Evolutionary conservation across 345 rosid genomes (phyloP).

Genomic region (Salix brachista): DNA sequence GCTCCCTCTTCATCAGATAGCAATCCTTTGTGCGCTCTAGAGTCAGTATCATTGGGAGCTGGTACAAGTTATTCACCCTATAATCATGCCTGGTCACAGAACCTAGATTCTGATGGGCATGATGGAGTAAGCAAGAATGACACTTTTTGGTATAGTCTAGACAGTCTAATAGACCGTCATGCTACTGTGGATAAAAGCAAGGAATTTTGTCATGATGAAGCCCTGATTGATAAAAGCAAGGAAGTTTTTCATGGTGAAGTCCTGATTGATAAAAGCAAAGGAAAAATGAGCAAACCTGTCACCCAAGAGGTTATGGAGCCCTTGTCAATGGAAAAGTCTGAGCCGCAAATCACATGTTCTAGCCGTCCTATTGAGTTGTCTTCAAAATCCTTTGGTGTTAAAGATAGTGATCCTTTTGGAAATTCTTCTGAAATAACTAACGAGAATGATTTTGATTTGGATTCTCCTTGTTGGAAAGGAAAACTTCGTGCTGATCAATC

Average conservation of each 20-base stretch:
- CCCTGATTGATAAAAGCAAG: constrained; percentile 1
- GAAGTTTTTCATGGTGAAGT: constrained; percentile 8
- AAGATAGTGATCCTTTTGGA: constrained; percentile 18
- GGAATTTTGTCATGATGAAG: no score
- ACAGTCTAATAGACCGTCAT: not conserved
- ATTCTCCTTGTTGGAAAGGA: constrained; percentile 73
- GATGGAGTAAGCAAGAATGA: constrained; percentile 2
- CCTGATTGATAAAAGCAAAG: constrained; percentile 4
- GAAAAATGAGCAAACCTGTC: not conserved
- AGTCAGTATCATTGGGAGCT: constrained; percentile 12
- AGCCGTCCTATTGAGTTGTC: constrained; percentile 16
- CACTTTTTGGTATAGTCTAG: not conserved
- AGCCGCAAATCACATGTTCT: constrained; percentile 15
- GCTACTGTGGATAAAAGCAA: not conserved
- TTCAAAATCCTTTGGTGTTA: constrained; percentile 18
- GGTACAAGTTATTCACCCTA: constrained; percentile 3
- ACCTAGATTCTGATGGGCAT: constrained; percentile 4
- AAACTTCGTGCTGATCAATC: constrained; percentile 10
- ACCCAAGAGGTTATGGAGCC: constrained; percentile 5
- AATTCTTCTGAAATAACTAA: constrained; percentile 15
- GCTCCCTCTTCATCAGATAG: constrained; percentile 6
- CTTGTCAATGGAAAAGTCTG: constrained; percentile 2
- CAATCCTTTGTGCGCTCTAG: constrained; percentile 7
- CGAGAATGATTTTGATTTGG: constrained; percentile 46
- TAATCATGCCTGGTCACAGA: constrained; percentile 7